Evolutionary conservation across 2,329 filamentous ascomycete species (phyloP).

Genomic region (Dactylellina leptospora): DNA sequence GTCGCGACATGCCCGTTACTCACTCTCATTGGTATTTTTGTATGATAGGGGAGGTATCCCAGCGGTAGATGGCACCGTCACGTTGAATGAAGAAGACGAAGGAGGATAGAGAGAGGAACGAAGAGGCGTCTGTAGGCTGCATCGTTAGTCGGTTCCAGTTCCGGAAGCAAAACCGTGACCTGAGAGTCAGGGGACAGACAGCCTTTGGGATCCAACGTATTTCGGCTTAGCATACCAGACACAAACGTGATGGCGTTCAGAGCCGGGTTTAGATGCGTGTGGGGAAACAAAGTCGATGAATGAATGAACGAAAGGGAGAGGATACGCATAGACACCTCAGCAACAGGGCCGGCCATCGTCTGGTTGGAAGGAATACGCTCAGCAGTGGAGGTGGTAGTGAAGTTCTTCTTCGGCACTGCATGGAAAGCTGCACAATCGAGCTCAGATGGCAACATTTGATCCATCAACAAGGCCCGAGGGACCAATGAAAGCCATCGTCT

Average conservation of each 20-base stretch:
- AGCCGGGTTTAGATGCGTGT: slow-evolving; percentile 42
- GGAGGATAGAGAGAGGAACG: too few relatives aligned
- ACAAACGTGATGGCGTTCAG: slow-evolving; percentile 45
- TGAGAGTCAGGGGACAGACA: slow-evolving; percentile 35
- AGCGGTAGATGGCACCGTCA: slow-evolving; percentile 36
- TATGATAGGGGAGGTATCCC: slow-evolving; percentile 33
- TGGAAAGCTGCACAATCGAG: slow-evolving; percentile 49
- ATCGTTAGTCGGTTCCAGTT: slow-evolving; percentile 26
- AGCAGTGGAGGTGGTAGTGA: too few relatives aligned
- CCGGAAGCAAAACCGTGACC: slow-evolving; percentile 45
- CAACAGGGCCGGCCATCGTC: slow-evolving; percentile 25
- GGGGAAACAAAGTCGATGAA: slow-evolving; percentile 13
- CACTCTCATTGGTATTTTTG: slow-evolving; percentile 42
- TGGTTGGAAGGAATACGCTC: slow-evolving; percentile 22
- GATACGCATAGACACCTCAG: slow-evolving; percentile 47
- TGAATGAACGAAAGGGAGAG: slow-evolving; percentile 7
- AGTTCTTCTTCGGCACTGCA: not conserved
- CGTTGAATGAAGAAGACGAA: too few relatives aligned
- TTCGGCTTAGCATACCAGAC: not conserved
- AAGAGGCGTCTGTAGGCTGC: slow-evolving; percentile 35
- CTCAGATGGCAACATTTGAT: slow-evolving; percentile 45
- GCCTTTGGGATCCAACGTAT: not conserved
- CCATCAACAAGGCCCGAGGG: slow-evolving; percentile 22
- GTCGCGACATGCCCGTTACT: slow-evolving; percentile 43
- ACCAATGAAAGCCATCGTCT: slow-evolving; percentile 32